Evolutionary conservation across 2,329 filamentous ascomycete genomes (phyloP).

Genomic region (Colletotrichum siamense): DNA sequence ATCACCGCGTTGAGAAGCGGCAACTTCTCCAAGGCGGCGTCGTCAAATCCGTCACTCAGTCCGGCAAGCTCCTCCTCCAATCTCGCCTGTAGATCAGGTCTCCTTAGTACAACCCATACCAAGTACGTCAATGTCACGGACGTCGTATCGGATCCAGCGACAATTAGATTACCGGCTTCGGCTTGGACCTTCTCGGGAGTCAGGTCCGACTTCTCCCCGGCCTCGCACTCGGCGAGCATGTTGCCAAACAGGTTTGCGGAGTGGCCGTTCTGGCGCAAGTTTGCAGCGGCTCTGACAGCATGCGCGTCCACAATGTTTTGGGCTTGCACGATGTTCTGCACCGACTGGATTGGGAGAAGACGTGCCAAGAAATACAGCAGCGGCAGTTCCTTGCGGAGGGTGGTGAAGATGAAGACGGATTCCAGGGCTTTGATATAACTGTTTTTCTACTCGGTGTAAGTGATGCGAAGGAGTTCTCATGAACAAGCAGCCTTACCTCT

Average conservation of each 20-base stretch:
- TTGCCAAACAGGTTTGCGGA: slow-evolving; percentile 1
- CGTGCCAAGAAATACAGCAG: neutral
- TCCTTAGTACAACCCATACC: slow-evolving; percentile 41
- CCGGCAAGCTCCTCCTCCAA: slow-evolving; percentile 39
- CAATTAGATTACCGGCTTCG: slow-evolving; percentile 49
- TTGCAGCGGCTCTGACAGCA: neutral
- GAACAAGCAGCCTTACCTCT: slow-evolving; percentile 37
- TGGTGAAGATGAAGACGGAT: neutral
- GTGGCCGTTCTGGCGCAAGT: neutral
- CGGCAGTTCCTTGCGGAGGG: neutral
- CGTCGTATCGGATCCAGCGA: slow-evolving; percentile 59
- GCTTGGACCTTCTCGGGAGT: slow-evolving; percentile 36
- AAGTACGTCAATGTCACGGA: slow-evolving; percentile 55
- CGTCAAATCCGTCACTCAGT: slow-evolving; percentile 27
- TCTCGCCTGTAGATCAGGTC: slow-evolving; percentile 30
- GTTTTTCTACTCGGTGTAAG: neutral
- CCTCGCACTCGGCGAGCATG: slow-evolving; percentile 3
- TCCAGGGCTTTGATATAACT: neutral
- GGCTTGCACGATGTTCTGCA: neutral
- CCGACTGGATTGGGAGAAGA: neutral
- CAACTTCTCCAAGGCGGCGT: slow-evolving; percentile 38
- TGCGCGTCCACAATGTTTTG: neutral
- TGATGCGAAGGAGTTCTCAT: rapidly evolving
- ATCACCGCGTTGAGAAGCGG: slow-evolving; percentile 48
- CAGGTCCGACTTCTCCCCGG: neutral